Conservation (phyloP, 1,284 basidiomycete genomes). For the Tilletiopsis washingtonensis region DNA sequence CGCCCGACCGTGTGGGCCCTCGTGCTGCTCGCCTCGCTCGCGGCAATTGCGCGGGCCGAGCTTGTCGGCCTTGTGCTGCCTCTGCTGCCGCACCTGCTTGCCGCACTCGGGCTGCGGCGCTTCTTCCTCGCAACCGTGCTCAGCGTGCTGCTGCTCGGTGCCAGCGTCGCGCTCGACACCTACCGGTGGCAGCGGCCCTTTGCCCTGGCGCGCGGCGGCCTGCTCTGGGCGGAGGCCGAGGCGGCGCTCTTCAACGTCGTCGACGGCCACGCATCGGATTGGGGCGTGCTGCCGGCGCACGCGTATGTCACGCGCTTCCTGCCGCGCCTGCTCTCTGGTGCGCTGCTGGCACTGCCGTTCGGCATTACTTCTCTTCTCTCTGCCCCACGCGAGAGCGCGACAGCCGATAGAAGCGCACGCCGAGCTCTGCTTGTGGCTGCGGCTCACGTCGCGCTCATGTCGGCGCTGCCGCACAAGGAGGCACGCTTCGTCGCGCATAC, state of each 20-base stretch:
- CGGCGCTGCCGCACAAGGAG: not conserved
- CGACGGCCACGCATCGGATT: not conserved
- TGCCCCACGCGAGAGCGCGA: not conserved
- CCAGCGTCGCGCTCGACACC: not conserved
- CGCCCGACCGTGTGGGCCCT: too few species aligned
- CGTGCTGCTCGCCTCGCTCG: too few species aligned
- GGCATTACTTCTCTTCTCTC: not conserved
- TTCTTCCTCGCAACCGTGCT: too few species aligned
- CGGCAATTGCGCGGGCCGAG: too few species aligned
- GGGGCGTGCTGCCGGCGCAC: not conserved
- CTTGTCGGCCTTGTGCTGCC: too few species aligned
- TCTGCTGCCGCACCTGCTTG: too few species aligned
- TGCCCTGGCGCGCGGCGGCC: too few species aligned
- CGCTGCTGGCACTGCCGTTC: not conserved
- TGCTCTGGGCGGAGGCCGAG: not conserved
- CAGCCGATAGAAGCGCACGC: too few species aligned
- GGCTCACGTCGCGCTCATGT: not conserved
- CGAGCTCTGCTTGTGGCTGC: not conserved
- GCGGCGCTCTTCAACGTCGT: not conserved
- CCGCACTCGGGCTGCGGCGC: too few species aligned
- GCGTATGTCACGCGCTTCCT: not conserved
- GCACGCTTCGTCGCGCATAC: not conserved
- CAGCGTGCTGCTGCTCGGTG: too few species aligned
- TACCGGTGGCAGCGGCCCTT: not conserved
- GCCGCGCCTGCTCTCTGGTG: not conserved